A percentile compares a stretch with the other conserved stretches of the same genome.
Evolutionary conservation across 1,284 basidiomycete genomes (phyloP).

Genomic region (Cutaneotrichosporon cutaneum): DNA sequence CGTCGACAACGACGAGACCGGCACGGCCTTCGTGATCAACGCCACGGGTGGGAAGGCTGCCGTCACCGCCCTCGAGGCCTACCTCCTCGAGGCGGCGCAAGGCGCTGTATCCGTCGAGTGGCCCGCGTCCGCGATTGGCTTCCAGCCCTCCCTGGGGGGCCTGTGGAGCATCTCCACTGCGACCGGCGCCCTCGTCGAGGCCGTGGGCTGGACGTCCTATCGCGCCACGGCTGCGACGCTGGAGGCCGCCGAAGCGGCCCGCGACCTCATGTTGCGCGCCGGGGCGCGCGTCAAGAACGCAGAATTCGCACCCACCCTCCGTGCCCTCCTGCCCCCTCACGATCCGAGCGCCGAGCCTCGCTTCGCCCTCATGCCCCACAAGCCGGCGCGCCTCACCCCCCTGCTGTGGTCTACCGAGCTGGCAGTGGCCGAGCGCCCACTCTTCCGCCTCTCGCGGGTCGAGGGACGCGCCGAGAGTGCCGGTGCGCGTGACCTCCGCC

Average conservation of each 20-base stretch:
- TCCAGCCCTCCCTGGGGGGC: conserved; percentile 3
- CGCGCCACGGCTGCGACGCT: background rate
- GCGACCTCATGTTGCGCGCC: conserved; percentile 10
- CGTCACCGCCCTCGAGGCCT: conserved; percentile 1
- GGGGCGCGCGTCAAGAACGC: background rate
- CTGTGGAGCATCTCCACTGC: conserved; percentile 11
- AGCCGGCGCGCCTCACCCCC: conserved; percentile 10
- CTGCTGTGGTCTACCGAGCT: conserved; percentile 18
- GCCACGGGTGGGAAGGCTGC: background rate
- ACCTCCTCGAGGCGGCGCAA: background rate
- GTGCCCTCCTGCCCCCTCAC: conserved; percentile 1
- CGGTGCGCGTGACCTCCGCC: conserved; percentile 4
- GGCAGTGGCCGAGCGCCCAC: conserved; percentile 1
- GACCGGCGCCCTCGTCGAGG: conserved; percentile 14
- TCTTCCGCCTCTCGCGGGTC: conserved; percentile 20
- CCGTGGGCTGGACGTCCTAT: background rate
- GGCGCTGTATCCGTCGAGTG: background rate
- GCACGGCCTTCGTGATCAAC: background rate
- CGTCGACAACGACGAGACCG: background rate
- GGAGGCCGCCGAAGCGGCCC: conserved; percentile 8
- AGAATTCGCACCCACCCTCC: background rate
- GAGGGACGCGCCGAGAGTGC: background rate
- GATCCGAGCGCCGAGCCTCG: background rate
- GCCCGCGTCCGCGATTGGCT: conserved; percentile 9
- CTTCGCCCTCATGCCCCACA: conserved; percentile 17